phyloP scores from a whole-genome alignment of 2,329 filamentous ascomycete genomes.

The Acarospora socialis region DNA sequence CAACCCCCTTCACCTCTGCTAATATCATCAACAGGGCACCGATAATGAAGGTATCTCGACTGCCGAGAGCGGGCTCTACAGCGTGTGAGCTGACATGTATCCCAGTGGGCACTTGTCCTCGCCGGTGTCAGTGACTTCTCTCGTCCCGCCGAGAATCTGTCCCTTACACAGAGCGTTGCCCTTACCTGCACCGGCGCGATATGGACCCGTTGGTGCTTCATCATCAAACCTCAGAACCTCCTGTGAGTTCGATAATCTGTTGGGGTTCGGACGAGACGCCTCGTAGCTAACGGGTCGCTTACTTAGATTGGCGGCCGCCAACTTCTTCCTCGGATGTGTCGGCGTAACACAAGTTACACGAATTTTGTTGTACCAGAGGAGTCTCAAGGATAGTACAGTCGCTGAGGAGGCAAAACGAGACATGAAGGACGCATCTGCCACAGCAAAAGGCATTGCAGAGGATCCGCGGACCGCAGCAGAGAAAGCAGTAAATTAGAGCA shows the following conservation, averaged over 20 bases:
- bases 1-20: conserved; percentile 1
- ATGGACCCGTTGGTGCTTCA: conserved; percentile 97
- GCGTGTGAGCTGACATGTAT: background rate
- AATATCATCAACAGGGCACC: conserved; percentile 51
- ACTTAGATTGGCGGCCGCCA: conserved; percentile 71
- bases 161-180: conserved; percentile 79
- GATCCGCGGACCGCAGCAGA: conserved; percentile 22
- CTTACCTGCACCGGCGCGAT: conserved; percentile 84
- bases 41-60: conserved; percentile 59
- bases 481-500: conserved; percentile 17
- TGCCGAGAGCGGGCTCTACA: background rate
- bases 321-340: conserved; percentile 91
- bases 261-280: conserved; percentile 3
- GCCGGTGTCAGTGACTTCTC: conserved; percentile 84
- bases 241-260: conserved; percentile 42
- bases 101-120: conserved; percentile 72
- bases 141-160: conserved; percentile 84
- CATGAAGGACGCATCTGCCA: conserved; percentile 17
- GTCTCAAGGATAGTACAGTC: conserved; percentile 37
- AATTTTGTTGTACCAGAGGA: conserved; percentile 53
- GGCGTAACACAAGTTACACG: conserved; percentile 69
- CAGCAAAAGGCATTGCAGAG: conserved; percentile 19
- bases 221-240: conserved; percentile 88
- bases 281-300: conserved; percentile 1
- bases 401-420: conserved; percentile 21